A percentile compares a stretch with the other conserved stretches of the same genome.
Evolutionary conservation across 1,284 basidiomycete genomes (phyloP).

Genomic region (Testicularia cyperi): DNA sequence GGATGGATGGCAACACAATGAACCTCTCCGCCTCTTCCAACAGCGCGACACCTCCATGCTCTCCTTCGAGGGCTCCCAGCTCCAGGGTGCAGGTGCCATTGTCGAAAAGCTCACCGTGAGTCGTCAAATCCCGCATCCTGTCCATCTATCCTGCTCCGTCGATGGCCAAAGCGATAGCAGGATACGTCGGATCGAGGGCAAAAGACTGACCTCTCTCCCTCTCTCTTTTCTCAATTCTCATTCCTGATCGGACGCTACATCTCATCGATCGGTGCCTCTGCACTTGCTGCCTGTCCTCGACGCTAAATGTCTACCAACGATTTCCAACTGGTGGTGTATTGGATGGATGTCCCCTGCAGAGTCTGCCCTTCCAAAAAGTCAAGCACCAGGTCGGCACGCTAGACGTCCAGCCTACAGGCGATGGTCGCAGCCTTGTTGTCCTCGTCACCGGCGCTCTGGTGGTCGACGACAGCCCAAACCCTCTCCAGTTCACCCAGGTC

Average conservation of each 20-base stretch:
- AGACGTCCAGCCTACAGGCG: conserved; percentile 84
- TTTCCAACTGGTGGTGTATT: neutral
- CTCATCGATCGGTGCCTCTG: too few relatives aligned
- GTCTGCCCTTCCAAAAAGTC: conserved; percentile 78
- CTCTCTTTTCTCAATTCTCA: neutral
- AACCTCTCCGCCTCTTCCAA: too few relatives aligned
- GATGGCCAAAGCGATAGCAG: too few relatives aligned
- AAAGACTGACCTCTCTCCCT: neutral
- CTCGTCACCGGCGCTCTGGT: conserved; percentile 80
- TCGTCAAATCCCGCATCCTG: too few relatives aligned
- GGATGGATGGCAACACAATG: too few relatives aligned
- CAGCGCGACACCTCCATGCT: conserved; percentile 86
- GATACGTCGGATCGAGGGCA: too few relatives aligned
- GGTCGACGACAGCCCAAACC: conserved; percentile 51
- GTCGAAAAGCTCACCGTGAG: conserved; percentile 77
- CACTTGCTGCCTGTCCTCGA: too few relatives aligned
- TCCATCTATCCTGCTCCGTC: too few relatives aligned
- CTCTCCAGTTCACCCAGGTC: conserved; percentile 53
- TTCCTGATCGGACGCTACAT: too few relatives aligned
- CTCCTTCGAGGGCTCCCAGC: conserved; percentile 74
- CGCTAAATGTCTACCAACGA: neutral
- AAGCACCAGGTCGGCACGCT: conserved; percentile 79
- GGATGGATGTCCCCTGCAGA: conserved; percentile 65
- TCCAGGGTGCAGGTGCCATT: conserved; percentile 69
- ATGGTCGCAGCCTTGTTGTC: conserved; percentile 73